Evolutionary conservation across 345 rosid species (phyloP).

Genomic region (Salix koriyanagi): DNA sequence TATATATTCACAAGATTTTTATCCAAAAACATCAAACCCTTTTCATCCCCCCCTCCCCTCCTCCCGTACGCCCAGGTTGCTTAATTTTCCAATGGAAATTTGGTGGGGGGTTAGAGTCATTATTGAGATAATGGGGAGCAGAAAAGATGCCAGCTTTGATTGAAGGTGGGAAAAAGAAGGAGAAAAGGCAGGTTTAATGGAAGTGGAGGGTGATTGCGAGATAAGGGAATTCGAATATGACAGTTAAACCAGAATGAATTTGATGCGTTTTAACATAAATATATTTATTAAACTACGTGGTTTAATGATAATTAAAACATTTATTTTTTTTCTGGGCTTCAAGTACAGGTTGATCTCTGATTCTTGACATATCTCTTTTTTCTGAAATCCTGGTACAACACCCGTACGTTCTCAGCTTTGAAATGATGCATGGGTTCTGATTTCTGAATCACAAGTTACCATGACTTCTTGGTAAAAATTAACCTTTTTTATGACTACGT

Average conservation of each 20-base stretch:
- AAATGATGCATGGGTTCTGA: not conserved
- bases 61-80: not conserved
- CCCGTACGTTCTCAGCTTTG: not conserved
- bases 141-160: conserved; percentile 1
- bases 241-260: not conserved
- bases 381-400: not conserved
- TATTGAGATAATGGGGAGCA: conserved; percentile 16
- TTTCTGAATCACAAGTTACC: not conserved
- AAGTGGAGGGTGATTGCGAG: not conserved
- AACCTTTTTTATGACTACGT: too few species aligned
- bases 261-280: not conserved
- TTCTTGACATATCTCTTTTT: not conserved
- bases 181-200: not conserved
- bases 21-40: not conserved
- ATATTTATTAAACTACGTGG: too few species aligned
- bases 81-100: not conserved
- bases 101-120: not conserved
- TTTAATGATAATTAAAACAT: too few species aligned
- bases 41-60: not conserved
- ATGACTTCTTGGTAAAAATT: not conserved
- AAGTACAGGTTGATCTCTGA: not conserved
- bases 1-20: not conserved
- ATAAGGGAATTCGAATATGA: not conserved
- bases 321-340: not conserved
- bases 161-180: not conserved